Conservation (phyloP, 805 yeast genomes). For the Suhomyces sp. region DNA sequence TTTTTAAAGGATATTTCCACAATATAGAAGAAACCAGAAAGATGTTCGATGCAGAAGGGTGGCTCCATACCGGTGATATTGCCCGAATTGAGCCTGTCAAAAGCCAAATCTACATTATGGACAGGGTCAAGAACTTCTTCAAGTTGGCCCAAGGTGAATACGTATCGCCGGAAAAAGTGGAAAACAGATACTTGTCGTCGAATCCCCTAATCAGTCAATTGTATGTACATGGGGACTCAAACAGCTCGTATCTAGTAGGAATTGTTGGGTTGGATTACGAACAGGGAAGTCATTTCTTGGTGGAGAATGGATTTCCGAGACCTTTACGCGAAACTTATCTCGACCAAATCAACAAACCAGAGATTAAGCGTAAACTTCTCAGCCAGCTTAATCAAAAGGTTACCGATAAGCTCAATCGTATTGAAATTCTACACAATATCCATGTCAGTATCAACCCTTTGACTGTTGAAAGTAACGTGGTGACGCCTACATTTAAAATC, state of each 20-base stretch:
- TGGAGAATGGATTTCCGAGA: slow-evolving; percentile 14
- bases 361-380: slow-evolving; percentile 21
- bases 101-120: slow-evolving; percentile 47
- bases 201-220: slow-evolving; percentile 29
- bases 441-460: slow-evolving; percentile 30
- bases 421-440: slow-evolving; percentile 34
- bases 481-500: slow-evolving; percentile 16
- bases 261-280: slow-evolving; percentile 26
- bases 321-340: slow-evolving; percentile 14
- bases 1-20: slow-evolving; percentile 49
- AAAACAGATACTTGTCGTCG: slow-evolving; percentile 29
- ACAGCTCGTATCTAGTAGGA: slow-evolving; percentile 27
- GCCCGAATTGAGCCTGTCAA: slow-evolving; percentile 23
- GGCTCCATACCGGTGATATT: slow-evolving; percentile 60
- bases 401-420: slow-evolving; percentile 20
- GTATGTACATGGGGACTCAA: slow-evolving; percentile 33
- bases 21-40: slow-evolving; percentile 48
- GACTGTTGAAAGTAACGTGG: slow-evolving; percentile 17
- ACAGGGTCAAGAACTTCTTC: slow-evolving; percentile 46
- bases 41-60: slow-evolving; percentile 46
- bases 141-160: slow-evolving; percentile 45
- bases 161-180: slow-evolving; percentile 42
- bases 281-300: slow-evolving; percentile 19
- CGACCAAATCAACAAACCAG: slow-evolving; percentile 19
- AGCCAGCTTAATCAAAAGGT: slow-evolving; percentile 23